These are phyloP conservation scores for Fusarium coffeatum DNA, from an alignment of 2,329 filamentous ascomycete species.

Conservation along the genomic window DNA sequence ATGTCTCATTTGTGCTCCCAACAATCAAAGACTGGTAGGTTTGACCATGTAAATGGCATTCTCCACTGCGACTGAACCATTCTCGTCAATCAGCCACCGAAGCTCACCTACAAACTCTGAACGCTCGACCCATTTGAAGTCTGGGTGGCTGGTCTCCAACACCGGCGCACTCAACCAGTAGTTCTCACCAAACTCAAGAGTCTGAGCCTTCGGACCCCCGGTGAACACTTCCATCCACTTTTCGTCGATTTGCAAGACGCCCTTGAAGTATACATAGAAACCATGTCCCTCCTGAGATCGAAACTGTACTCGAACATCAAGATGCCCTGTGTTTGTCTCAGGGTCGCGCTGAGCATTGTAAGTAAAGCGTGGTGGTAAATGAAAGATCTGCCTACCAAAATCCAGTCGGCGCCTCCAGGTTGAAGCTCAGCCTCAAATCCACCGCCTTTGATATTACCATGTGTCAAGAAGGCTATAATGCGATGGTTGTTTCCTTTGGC, in stretches of 20 bases:
- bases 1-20: too few relatives aligned
- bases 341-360: background rate
- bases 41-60: constrained; percentile 12
- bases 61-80: constrained; percentile 6
- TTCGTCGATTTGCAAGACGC: constrained; percentile 3
- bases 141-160: background rate
- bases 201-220: background rate
- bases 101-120: constrained; percentile 12
- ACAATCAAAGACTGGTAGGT: background rate
- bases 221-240: constrained; percentile 23
- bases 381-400: background rate
- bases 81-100: background rate
- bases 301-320: constrained; percentile 11
- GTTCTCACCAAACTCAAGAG: constrained; percentile 9
- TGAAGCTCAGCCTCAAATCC: constrained; percentile 4
- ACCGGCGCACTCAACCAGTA: constrained; percentile 8
- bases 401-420: constrained; percentile 13
- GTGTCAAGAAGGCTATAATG: constrained; percentile 7
- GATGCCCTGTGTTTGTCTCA: constrained; percentile 7
- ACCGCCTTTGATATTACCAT: background rate
- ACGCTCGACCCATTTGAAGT: constrained; percentile 7
- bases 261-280: background rate
- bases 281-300: background rate
- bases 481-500: constrained; percentile 8
- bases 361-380: background rate